Conservation (phyloP, 768 basidiomycete species). For the Boletus vinaceobasis region DNA sequence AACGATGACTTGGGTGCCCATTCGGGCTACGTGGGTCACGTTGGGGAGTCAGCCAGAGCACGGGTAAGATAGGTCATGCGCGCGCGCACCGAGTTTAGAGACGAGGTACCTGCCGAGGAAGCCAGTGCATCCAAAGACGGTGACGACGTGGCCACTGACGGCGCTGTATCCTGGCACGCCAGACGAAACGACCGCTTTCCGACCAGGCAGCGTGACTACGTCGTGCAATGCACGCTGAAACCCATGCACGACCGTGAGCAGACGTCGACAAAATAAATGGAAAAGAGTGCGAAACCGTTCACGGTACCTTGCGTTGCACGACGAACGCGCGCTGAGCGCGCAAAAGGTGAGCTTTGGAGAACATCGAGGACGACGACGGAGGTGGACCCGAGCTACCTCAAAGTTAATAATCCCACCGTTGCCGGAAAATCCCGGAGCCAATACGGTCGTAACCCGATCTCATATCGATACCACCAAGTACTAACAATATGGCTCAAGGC, state of each 20-base stretch:
- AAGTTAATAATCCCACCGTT: slow-evolving; percentile 1
- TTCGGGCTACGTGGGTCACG: slow-evolving; percentile 60
- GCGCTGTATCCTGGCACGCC: slow-evolving; percentile 85
- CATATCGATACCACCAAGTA: not conserved
- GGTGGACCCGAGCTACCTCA: not conserved
- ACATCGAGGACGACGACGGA: slow-evolving; percentile 33
- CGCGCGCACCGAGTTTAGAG: slow-evolving; percentile 74
- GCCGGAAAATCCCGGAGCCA: slow-evolving; percentile 27
- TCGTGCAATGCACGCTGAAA: slow-evolving; percentile 72
- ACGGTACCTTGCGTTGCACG: slow-evolving; percentile 44
- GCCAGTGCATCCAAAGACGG: slow-evolving; percentile 95
- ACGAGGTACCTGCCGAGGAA: slow-evolving; percentile 95
- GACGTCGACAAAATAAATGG: not conserved
- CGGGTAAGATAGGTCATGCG: not conserved
- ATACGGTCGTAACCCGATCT: not conserved
- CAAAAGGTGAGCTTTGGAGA: slow-evolving; percentile 44
- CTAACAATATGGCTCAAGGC: slow-evolving; percentile 66
- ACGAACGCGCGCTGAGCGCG: slow-evolving; percentile 52
- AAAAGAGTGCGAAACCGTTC: not conserved
- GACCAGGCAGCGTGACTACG: slow-evolving; percentile 53
- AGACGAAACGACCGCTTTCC: slow-evolving; percentile 66
- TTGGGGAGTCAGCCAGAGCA: not conserved
- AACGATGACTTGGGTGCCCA: slow-evolving; percentile 89
- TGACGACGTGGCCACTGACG: slow-evolving; percentile 86
- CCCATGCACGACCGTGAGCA: not conserved